Base-by-base conservation (phyloP, 2,329 filamentous ascomycete genomes). In the Curvularia lunata region DNA sequence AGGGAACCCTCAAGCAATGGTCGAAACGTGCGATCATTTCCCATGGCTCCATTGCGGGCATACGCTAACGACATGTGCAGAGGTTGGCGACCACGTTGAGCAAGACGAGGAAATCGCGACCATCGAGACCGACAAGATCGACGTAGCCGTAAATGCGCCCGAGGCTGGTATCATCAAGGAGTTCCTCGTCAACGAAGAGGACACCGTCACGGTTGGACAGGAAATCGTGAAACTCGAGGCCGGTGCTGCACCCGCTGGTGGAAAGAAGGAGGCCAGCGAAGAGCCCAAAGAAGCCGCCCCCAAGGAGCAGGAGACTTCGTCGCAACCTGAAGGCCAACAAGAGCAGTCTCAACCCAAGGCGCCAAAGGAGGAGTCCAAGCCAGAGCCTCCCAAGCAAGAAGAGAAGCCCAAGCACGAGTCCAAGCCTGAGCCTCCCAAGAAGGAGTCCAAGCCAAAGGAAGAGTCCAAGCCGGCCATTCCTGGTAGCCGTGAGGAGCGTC, bases 41-140 rank as follows among this genome's bases (percentile, higher is more conserved):
- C 13, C 34, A 12, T 19, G 18, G 13, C 30, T 38, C 47, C 19
- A 25, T 34, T 19, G 32, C 18, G 47, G 21, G 34, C 16, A 9
- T 19, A 32, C 32, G 46, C 55, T 58, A 53, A 74, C 49, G 38
- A 30, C 27, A 9, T 40, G 52, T 52, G 56, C 65, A 86, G 84
- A 94, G 80, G 83, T 97, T 69, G 95, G 95, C 72, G 95, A 99
- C 77, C 93, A 88, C 70, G 93, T 99, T 51, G 92, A 96, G 82
- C 89, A 89, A 72, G 95, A 99, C 75, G 95, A 98, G 81, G 95
- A 99, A 78, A 94, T 99, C 77, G 95, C 95, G 30, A 97, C 94
- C 48, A 99, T 99, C 74, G 95, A 99, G 81, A 99, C 95, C 13
- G 95, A 99, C 85, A 99, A 99, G 92, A 98, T 98, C 75, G 95